Evolutionary conservation across 2,329 filamentous ascomycete species (phyloP).

Genomic region (Fusarium sp.): DNA sequence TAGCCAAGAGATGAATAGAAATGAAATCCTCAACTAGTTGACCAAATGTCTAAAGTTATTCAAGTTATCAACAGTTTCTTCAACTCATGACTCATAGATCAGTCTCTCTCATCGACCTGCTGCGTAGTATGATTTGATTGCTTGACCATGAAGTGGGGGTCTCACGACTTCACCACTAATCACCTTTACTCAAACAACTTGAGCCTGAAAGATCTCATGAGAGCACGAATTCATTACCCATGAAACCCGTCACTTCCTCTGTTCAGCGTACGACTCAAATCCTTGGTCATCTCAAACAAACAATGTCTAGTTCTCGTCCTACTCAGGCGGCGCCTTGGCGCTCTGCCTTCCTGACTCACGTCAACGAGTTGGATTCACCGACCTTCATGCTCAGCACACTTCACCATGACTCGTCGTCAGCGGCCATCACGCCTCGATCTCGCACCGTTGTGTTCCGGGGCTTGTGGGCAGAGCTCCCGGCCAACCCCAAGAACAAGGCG

Average conservation of each 20-base stretch:
- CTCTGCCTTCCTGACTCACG: conserved; percentile 60
- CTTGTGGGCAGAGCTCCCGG: conserved; percentile 79
- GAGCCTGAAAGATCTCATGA: background rate
- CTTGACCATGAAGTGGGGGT: conserved; percentile 25
- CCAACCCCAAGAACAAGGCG: conserved; percentile 78
- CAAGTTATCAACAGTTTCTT: background rate
- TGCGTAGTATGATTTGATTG: conserved; percentile 14
- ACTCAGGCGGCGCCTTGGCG: conserved; percentile 63
- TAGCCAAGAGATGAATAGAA: background rate
- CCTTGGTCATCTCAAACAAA: conserved; percentile 42
- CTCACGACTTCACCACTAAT: conserved; percentile 2
- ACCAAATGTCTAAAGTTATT: background rate
- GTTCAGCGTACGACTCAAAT: conserved; percentile 43
- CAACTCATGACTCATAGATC: conserved; percentile 36
- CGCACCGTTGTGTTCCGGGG: conserved; percentile 88
- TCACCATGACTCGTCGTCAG: conserved; percentile 51
- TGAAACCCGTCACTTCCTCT: conserved; percentile 28
- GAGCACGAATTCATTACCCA: conserved; percentile 10
- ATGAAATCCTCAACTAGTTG: background rate
- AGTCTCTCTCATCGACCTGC: conserved; percentile 17
- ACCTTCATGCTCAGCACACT: conserved; percentile 64
- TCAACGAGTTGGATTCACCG: conserved; percentile 58
- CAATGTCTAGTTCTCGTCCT: conserved; percentile 39
- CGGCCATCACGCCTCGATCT: conserved; percentile 64
- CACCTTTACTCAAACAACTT: conserved; percentile 5